phyloP scores from a whole-genome alignment of 495 filamentous ascomycete genomes.

The Echria macrotheca region DNA sequence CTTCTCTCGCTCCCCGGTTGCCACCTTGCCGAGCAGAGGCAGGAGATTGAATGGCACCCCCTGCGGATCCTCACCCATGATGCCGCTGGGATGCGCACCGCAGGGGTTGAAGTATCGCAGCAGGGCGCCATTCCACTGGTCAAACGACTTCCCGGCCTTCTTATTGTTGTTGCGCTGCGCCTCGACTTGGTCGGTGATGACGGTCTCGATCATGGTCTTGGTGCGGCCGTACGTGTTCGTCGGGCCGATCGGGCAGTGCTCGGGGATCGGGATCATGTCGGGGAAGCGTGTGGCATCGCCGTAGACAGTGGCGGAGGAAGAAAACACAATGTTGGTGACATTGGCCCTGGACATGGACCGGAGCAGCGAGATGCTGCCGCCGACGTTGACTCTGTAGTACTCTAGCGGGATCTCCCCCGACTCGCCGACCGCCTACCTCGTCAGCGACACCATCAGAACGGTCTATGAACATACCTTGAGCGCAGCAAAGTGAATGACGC shows the following conservation, averaged over 20 bases:
- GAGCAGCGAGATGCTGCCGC: conserved; percentile 84
- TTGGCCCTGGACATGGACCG: conserved; percentile 81
- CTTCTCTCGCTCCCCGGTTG: conserved; percentile 91
- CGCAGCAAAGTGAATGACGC: conserved; percentile 96
- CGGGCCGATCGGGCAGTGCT: conserved; percentile 89
- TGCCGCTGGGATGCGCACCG: conserved; percentile 87
- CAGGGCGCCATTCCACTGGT: conserved; percentile 88
- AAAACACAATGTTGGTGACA: conserved; percentile 97
- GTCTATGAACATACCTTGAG: conserved; percentile 64
- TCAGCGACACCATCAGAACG: conserved; percentile 7
- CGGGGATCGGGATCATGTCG: conserved; percentile 98
- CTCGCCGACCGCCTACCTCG: conserved; percentile 81
- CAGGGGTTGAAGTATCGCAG: conserved; percentile 97
- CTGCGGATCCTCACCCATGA: conserved; percentile 98
- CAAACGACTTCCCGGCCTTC: conserved; percentile 69
- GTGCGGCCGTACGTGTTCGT: conserved; percentile 98
- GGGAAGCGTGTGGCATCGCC: conserved; percentile 94
- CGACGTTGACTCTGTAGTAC: conserved; percentile 96
- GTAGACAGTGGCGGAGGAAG: conserved; percentile 92
- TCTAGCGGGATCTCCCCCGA: conserved; percentile 92
- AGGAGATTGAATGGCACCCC: conserved; percentile 95
- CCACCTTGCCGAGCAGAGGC: conserved; percentile 89
- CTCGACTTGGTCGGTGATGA: conserved; percentile 87
- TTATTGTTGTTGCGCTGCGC: conserved; percentile 77
- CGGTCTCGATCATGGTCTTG: conserved; percentile 81